Conservation (phyloP, 352 stramenopile genomes). For the Globisporangium paroecandrum region DNA sequence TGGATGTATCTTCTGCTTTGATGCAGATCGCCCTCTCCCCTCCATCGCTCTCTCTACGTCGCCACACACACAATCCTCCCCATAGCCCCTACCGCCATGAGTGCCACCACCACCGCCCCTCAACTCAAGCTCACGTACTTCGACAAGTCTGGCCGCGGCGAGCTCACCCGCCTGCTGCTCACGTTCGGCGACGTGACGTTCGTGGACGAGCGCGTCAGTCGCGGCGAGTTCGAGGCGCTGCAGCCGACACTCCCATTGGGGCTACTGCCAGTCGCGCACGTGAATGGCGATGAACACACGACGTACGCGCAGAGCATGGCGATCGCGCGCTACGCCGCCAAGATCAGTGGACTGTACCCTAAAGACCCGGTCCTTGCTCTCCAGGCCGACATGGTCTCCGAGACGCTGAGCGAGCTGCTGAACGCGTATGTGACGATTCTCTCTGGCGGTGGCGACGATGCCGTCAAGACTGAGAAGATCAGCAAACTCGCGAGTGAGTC, state of each 20-base stretch:
- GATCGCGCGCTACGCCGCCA: conserved; percentile 52
- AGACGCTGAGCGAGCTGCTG: conserved; percentile 40
- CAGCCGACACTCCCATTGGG: conserved; percentile 54
- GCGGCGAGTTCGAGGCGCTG: conserved; percentile 36
- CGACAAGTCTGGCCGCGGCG: conserved; percentile 36
- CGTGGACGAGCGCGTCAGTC: conserved; percentile 51
- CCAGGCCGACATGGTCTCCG: conserved; percentile 42
- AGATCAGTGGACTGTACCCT: conserved; percentile 58
- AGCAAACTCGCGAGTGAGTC: conserved; percentile 24
- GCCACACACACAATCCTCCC: no score
- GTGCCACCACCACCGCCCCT: neutral
- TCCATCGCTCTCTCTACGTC: no score
- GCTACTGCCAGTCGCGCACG: conserved; percentile 46
- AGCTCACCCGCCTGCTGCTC: conserved; percentile 63
- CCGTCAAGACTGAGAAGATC: conserved; percentile 29
- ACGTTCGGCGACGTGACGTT: conserved; percentile 51
- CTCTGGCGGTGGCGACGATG: conserved; percentile 37
- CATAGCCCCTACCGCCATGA: neutral
- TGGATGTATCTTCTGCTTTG: no score
- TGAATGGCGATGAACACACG: conserved; percentile 25
- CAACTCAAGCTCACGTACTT: conserved; percentile 79
- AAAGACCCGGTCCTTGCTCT: conserved; percentile 45
- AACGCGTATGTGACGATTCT: conserved; percentile 35
- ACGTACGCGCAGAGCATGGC: conserved; percentile 59
- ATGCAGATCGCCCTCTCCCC: no score